Evolutionary conservation across 306 rosid species (phyloP), one percentile per base, ranked within the genome.

Genomic region (Cucurbita maxima): DNA sequence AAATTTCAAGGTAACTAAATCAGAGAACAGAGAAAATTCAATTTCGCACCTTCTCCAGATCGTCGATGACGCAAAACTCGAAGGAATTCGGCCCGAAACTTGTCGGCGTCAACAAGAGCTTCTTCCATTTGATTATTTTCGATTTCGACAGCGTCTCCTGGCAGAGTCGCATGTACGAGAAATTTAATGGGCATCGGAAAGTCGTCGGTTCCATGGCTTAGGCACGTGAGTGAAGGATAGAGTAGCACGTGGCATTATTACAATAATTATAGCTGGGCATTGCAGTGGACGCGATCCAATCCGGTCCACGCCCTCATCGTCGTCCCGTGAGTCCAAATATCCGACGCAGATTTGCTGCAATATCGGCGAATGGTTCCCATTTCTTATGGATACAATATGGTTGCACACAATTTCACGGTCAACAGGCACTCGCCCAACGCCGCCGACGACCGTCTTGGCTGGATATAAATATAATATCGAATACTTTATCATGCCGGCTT

Each of bases 51-150:
- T 83, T 83, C 83, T 18, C 20, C 18, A 7, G 77, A 30, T 81
- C 96, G 80, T 63, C 90, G 79, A 75, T 83, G 77, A 61, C 80
- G 76, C 51, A 90, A 81, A 30, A 89, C 75, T 22, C 78, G 62
- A 4, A 73, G 88, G 66, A 89, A 90, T 61, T 86, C 83, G 12
- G 81, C 75, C 38, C 92, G 92, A 68, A 89, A 81, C 72, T 87
- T 82, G 44, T 56, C 83, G 47, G 52, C 79, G 67, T 79, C 84
- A 11, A 71, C 81, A 11, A 73, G 22, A 54, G 40, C 43, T 62
- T 81, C 82, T 77, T 62, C 86, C 92, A 83, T 89, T 54, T 75
- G 60, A 52, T 48, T n/a, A 9, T 13, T 16, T 53, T 8, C 6
- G 2, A 36, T 45, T 71, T 47, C 3, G 81, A 58, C 54, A 2